These are phyloP conservation scores for Cavenderia fasciculata DNA, from an alignment of 78 protist species.

Conservation along the genomic window DNA sequence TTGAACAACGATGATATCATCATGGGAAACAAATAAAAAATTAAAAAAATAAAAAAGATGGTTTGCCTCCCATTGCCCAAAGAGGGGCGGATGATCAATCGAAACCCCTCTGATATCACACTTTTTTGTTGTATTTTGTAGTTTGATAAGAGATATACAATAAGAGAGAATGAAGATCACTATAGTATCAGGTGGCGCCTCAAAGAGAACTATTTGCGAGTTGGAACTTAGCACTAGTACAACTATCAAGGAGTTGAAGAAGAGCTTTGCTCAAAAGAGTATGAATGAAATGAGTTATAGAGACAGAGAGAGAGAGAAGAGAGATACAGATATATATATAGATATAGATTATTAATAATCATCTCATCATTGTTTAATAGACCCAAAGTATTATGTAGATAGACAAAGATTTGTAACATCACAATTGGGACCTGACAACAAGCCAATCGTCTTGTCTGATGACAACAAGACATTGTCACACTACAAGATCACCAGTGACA, in stretches of 20 bases:
- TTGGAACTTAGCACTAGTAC: not conserved
- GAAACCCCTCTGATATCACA: too few relatives aligned
- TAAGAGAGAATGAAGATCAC: conserved; percentile 16
- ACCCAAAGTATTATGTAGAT: conserved; percentile 24
- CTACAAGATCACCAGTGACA: not conserved
- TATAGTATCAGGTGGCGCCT: not conserved
- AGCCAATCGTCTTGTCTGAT: not conserved
- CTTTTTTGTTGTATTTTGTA: too few relatives aligned
- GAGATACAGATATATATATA: not conserved
- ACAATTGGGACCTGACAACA: not conserved
- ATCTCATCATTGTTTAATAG: not conserved
- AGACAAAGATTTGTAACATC: conserved; percentile 48
- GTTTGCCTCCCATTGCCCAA: too few relatives aligned
- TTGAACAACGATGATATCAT: too few relatives aligned
- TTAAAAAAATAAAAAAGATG: too few relatives aligned
- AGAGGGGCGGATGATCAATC: too few relatives aligned
- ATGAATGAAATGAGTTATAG: not conserved
- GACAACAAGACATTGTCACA: conserved; percentile 7
- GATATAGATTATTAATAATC: not conserved
- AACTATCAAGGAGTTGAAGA: conserved; percentile 12
- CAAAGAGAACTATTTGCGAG: conserved; percentile 1
- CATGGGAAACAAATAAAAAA: too few relatives aligned
- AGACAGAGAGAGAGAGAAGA: not conserved
- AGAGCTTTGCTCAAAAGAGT: conserved; percentile 13
- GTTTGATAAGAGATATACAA: too few relatives aligned